Evolutionary conservation across 352 stramenopile species (phyloP).

Genomic region (Pythium periplocum): DNA sequence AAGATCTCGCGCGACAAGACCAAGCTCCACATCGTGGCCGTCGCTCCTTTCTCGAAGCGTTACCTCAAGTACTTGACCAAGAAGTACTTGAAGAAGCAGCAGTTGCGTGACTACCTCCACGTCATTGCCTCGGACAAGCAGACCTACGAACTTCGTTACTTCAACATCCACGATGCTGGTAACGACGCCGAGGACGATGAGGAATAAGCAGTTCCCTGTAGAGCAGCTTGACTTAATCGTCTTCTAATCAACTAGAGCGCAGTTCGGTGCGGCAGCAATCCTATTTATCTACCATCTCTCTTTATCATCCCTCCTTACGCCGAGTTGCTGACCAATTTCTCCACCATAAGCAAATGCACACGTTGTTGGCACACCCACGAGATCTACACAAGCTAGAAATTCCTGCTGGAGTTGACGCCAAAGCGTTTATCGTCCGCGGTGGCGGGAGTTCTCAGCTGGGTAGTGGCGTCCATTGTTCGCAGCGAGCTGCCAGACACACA

Average conservation of each 20-base stretch:
- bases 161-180: slow-evolving; percentile 94
- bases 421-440: too few species aligned
- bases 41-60: slow-evolving; percentile 97
- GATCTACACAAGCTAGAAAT: too few species aligned
- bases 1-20: slow-evolving; percentile 96
- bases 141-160: slow-evolving; percentile 99
- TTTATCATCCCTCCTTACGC: too few species aligned
- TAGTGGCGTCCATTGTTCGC: too few species aligned
- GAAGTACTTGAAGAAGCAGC: slow-evolving; percentile 99
- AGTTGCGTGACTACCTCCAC: slow-evolving; percentile 99
- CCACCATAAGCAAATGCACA: too few species aligned
- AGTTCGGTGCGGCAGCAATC: slow-evolving; percentile 16
- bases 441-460: too few species aligned
- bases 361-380: too few species aligned
- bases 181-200: slow-evolving; percentile 88
- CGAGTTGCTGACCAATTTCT: too few species aligned
- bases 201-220: slow-evolving; percentile 53
- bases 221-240: slow-evolving; percentile 4
- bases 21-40: slow-evolving; percentile 93
- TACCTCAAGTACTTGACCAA: slow-evolving; percentile 99
- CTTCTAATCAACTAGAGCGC: slow-evolving; percentile 20
- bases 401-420: too few species aligned
- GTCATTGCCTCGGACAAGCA: slow-evolving; percentile 98
- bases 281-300: slow-evolving; percentile 1
- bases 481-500: too few species aligned